Conservation (phyloP, 441 rosid genomes). For the Flueggea neowawraea region DNA sequence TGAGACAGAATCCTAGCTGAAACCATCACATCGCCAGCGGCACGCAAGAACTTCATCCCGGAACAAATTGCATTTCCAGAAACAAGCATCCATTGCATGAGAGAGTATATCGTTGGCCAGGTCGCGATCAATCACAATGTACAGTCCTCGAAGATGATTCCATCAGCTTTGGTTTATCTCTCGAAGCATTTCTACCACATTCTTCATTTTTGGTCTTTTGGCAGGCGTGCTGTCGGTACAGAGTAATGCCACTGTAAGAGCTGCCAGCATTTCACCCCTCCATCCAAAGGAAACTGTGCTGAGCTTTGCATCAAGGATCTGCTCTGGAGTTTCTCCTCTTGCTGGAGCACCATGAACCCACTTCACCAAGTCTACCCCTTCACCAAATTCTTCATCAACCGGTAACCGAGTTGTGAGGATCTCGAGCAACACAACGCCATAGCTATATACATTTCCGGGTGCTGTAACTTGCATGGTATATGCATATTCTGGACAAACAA, state of each 20-base stretch:
- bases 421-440: conserved; percentile 91
- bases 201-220: conserved; percentile 95
- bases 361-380: conserved; percentile 94
- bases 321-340: conserved; percentile 96
- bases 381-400: conserved; percentile 88
- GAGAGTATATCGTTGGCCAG: no score
- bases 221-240: conserved; percentile 96
- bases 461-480: conserved; percentile 99
- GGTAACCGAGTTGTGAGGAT: conserved; percentile 83
- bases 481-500: conserved; percentile 66
- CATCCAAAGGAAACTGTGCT: conserved; percentile 95
- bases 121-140: no score
- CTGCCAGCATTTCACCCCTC: conserved; percentile 96
- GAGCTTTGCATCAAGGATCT: conserved; percentile 90
- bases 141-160: neutral
- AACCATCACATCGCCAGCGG: no score
- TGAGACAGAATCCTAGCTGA: no score
- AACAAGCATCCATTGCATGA: no score
- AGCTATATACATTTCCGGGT: conserved; percentile 97
- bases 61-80: no score
- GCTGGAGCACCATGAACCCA: conserved; percentile 97
- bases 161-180: conserved; percentile 56
- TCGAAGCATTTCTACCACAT: conserved; percentile 90
- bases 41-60: no score
- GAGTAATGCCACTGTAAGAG: conserved; percentile 87